Evolutionary conservation across 2,329 filamentous ascomycete genomes (phyloP).

Genomic region (Aureobasidium sp.): DNA sequence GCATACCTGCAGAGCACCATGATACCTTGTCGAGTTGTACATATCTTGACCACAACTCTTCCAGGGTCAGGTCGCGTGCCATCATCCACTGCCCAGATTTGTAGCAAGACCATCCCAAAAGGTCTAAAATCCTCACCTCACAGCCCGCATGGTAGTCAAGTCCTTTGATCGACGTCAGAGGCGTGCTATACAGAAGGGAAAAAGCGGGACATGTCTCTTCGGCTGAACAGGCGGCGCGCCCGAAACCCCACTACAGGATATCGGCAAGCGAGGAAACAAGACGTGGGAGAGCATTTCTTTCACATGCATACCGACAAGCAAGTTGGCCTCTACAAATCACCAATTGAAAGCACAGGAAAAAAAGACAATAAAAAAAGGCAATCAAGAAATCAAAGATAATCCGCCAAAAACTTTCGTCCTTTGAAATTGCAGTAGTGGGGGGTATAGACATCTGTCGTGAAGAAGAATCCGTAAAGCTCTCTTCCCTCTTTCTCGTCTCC

Average conservation of each 20-base stretch:
- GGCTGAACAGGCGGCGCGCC: not conserved
- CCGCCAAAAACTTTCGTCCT: constrained; percentile 9
- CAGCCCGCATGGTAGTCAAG: not conserved
- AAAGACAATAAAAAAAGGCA: too few relatives aligned
- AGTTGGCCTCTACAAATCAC: too few relatives aligned
- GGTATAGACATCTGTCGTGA: constrained; percentile 12
- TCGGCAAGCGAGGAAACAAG: not conserved
- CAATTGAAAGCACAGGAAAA: too few relatives aligned
- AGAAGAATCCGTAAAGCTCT: constrained; percentile 16
- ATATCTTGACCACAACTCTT: too few relatives aligned
- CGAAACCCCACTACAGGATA: not conserved
- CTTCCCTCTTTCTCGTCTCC: not conserved
- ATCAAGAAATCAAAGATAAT: not conserved
- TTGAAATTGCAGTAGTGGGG: constrained; percentile 12
- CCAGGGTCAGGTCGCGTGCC: too few relatives aligned
- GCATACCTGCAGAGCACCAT: too few relatives aligned
- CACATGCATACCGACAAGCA: too few relatives aligned
- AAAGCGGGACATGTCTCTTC: not conserved
- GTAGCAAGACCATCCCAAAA: not conserved
- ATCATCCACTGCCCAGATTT: too few relatives aligned
- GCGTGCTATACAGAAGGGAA: not conserved
- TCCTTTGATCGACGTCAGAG: constrained; percentile 1
- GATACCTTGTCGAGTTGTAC: too few relatives aligned
- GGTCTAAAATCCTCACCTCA: not conserved
- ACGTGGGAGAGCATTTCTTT: not conserved